Base-by-base conservation (phyloP, 805 yeast genomes). In the Ogataea thermomethanolica region DNA sequence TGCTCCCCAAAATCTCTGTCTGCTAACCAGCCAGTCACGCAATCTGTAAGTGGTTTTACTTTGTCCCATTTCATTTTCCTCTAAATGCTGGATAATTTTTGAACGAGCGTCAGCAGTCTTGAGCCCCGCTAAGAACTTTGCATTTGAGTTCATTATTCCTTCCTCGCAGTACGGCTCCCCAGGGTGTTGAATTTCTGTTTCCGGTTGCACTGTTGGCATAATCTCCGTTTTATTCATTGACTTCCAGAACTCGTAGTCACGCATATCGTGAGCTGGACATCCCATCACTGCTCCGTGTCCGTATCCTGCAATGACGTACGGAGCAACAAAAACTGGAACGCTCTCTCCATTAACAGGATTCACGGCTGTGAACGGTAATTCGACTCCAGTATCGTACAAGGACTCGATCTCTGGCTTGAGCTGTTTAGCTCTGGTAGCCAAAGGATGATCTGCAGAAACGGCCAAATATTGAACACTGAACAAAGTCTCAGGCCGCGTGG, bases 261-360 rank as follows among this genome's bases (percentile, higher is more conserved):
- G 73, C 32, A 69, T 67, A 61, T 93, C 98, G 60, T 90, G 97
- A 0, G 84, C 96, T 2, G 99, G 99, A 53, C 95, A 87, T 1
- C 99, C 99, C 98, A 93, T 91, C 0, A 91, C 98, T 1, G 96
- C 95, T 28, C 96, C 96, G 41, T 78, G 78, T 1, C 97, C 97
- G 56, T 91, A 91, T 3, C 74, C 66, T 4, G 84, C 79, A 25
- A 91, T 58, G 0, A 91, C 98, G 60, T 90, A 93, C 0, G 96
- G 95, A 0, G 98, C 96, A 2, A 74, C 90, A 65, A 76, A 93
- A 0, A 91, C 78, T 0, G 97, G 97, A 5, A 91, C 50, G 0
- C 58, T 39, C 3, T 61, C 56, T 1, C 67, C 58, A 25, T 64
- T 62, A 1, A 90, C 61, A 1, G 99, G 99, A 44, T 85, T 71